Evolutionary conservation across 179 eudicot genomes (phyloP), one percentile per base, ranked within the genome.

Genomic region (Actinidia arguta): DNA sequence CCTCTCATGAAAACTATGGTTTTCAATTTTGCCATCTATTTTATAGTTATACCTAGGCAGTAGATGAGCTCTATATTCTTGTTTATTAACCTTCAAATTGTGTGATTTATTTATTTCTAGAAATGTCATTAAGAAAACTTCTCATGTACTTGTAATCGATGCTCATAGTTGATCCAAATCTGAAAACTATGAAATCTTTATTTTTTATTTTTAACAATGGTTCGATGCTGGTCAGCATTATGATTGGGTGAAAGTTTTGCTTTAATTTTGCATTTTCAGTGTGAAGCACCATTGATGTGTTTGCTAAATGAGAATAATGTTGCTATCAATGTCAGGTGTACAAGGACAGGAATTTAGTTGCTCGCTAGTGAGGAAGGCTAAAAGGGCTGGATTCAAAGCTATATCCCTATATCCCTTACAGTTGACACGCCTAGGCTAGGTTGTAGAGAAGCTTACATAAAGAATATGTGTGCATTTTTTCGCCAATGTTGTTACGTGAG

Each of bases 361-460:
- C 95, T 61, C 99, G 89, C 98, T 97, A 76, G 99, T 97, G 86
- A 89, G 94, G 89, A 92, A 98, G 86, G 99, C 99, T 80, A 98
- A 97, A 81, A 92, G 87, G 90, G 99, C 99, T 72, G 99, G 99
- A 75, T 97, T 97, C 84, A 97, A 97, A 92, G 99, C 99, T 81
- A 97, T 97, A 70, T 98, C 98, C 71, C 99, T 81, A 97, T 97
- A 70, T 98, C 98, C 71, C 95, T 97, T 51, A 97, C 99, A 78
- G 98, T 97, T 74, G 99, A 97, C 86, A 95, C 99, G 81, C 99
- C 99, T 18, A 91, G 93, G 84, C 84, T 95, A 85, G 99, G 98
- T 48, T 98, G 98, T 36, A 89, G 99, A 87, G 98, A 95, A 90
- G 93, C 98, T 83, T 98, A 96, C 85, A 95, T 96, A 79, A 96